Conservation (phyloP, 208 protist genomes). For the Leishmania tropica region DNA sequence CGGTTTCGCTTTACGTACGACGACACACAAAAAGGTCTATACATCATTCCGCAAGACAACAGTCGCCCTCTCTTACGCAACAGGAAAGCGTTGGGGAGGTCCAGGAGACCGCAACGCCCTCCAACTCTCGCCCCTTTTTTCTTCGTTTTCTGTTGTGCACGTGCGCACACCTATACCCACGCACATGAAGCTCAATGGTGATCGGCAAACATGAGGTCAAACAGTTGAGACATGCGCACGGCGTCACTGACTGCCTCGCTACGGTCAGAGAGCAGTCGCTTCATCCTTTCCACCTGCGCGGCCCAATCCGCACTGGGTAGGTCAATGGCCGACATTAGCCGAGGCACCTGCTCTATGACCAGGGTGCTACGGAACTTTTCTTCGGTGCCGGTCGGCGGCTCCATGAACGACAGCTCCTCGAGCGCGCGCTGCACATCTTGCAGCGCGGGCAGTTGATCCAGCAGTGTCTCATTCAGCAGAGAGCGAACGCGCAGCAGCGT, state of each 20-base stretch:
- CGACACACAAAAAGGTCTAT: neutral
- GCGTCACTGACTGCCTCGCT: constrained; percentile 59
- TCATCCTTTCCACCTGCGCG: constrained; percentile 32
- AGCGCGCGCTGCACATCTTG: constrained; percentile 85
- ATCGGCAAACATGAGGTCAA: constrained; percentile 77
- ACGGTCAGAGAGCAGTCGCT: constrained; percentile 48
- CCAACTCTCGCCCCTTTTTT: neutral
- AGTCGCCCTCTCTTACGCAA: neutral
- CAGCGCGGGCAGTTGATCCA: constrained; percentile 90
- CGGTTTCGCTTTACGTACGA: neutral
- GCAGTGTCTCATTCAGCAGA: constrained; percentile 85
- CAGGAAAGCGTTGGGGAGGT: neutral
- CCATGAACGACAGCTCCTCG: constrained; percentile 89
- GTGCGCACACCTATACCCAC: neutral
- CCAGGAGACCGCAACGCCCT: neutral
- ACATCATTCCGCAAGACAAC: neutral
- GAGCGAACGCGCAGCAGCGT: constrained; percentile 69
- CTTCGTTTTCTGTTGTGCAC: neutral
- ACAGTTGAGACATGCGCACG: constrained; percentile 72
- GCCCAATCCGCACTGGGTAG: constrained; percentile 35
- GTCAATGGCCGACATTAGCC: constrained; percentile 73
- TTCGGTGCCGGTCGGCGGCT: constrained; percentile 86
- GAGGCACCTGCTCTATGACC: constrained; percentile 89
- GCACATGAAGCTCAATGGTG: constrained; percentile 4
- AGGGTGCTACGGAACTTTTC: constrained; percentile 88